phyloP scores from a whole-genome alignment of 2,329 filamentous ascomycete species.

The Seiridium unicorne region DNA sequence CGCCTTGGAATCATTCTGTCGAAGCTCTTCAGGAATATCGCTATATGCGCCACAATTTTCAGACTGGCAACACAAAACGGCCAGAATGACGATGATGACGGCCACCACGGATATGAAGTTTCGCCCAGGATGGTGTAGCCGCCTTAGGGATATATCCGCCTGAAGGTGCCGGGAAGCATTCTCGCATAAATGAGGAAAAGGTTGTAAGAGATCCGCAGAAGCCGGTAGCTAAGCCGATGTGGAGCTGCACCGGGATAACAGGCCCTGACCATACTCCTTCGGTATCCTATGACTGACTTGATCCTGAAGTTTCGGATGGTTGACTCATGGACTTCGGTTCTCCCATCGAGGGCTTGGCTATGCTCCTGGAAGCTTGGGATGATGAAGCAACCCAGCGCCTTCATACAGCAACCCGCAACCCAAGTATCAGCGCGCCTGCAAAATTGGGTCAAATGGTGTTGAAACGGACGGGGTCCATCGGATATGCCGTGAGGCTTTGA shows the following conservation, averaged over 20 bases:
- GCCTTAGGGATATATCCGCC: neutral
- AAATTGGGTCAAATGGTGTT: constrained; percentile 4
- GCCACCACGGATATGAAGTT: constrained; percentile 62
- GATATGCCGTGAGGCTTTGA: neutral
- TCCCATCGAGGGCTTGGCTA: neutral
- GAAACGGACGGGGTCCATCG: neutral
- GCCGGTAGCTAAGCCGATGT: neutral
- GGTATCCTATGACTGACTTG: neutral
- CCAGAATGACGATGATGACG: constrained; percentile 56
- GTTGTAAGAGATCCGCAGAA: neutral
- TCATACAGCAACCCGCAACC: neutral
- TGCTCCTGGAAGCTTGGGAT: neutral
- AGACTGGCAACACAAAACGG: constrained; percentile 55
- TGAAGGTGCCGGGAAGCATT: neutral
- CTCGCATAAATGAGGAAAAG: neutral
- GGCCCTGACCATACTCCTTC: neutral
- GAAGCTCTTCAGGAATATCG: constrained; percentile 44
- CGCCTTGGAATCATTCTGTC: constrained; percentile 33
- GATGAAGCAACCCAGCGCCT: neutral
- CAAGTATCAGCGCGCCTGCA: neutral
- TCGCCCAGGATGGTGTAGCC: neutral
- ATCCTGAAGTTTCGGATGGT: neutral
- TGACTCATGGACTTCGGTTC: neutral
- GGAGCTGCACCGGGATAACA: neutral
- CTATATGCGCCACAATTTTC: constrained; percentile 59